Evolutionary conservation across 345 rosid species (phyloP).

Genomic region (Eucalyptus leucophloia): DNA sequence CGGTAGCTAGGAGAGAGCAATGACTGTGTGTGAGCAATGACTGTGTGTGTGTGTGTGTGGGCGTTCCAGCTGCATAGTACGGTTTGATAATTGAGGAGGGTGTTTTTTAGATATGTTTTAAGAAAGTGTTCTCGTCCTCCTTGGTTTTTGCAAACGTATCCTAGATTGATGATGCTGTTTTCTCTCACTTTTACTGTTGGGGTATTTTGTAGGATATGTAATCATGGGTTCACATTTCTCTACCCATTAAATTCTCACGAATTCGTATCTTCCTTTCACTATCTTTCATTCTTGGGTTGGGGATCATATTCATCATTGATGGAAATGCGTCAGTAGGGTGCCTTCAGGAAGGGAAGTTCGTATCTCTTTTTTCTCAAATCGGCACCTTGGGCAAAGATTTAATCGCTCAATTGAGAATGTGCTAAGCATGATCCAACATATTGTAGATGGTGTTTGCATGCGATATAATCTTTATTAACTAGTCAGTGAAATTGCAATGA

Average conservation of each 20-base stretch:
- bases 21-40: not conserved
- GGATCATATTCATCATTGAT: not conserved
- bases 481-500: not conserved
- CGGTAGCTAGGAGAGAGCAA: not conserved
- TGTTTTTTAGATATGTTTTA: not conserved
- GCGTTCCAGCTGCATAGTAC: slow-evolving; percentile 33
- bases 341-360: not conserved
- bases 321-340: not conserved
- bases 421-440: not conserved
- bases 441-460: not conserved
- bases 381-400: not conserved
- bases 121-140: not conserved
- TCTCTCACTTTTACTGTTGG: slow-evolving; percentile 5
- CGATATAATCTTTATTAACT: not conserved
- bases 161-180: slow-evolving; percentile 8
- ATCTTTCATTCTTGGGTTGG: not conserved
- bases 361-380: not conserved
- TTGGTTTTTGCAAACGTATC: slow-evolving; percentile 6
- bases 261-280: not conserved
- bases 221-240: not conserved
- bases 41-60: not conserved
- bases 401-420: not conserved
- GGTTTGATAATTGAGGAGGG: not conserved
- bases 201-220: not conserved
- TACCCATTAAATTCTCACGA: not conserved